Conservation (phyloP, 148 eudicot species). For the Drosera capensis region DNA sequence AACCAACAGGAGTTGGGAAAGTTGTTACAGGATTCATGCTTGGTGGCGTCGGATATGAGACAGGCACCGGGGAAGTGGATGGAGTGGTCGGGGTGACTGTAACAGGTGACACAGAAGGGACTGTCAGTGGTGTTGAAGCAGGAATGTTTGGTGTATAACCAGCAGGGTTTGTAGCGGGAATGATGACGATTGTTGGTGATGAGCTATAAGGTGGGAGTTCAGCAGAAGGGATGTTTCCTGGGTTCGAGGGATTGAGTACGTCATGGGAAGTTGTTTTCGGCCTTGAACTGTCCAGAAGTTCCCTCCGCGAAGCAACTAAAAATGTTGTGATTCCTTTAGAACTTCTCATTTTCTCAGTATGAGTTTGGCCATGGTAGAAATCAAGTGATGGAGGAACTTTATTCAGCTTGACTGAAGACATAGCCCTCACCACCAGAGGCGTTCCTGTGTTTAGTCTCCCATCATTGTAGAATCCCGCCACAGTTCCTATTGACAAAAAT, state of each 20-base stretch:
- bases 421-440: slow-evolving; percentile 3
- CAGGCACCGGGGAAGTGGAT: slow-evolving; percentile 10
- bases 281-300: slow-evolving; percentile 7
- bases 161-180: slow-evolving; percentile 37
- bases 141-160: slow-evolving; percentile 18
- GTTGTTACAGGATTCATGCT: slow-evolving; percentile 15
- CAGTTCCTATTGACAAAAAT: slow-evolving; percentile 9
- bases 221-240: slow-evolving; percentile 23
- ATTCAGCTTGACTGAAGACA: slow-evolving; percentile 5
- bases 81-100: slow-evolving; percentile 17
- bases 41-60: slow-evolving; percentile 12
- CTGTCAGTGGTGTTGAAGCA: slow-evolving; percentile 12
- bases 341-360: background rate
- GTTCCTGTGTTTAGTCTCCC: slow-evolving; percentile 5
- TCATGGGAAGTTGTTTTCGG: slow-evolving; percentile 23
- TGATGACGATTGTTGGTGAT: slow-evolving; percentile 31
- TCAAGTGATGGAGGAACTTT: slow-evolving; percentile 7
- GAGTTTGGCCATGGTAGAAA: slow-evolving; percentile 9
- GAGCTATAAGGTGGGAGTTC: slow-evolving; percentile 8
- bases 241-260: slow-evolving; percentile 22
- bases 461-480: slow-evolving; percentile 12
- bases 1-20: slow-evolving; percentile 20
- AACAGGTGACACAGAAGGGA: slow-evolving; percentile 15
- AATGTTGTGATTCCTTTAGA: slow-evolving; percentile 7
- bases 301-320: slow-evolving; percentile 14